A percentile compares a stretch with the other conserved stretches of the same genome.
phyloP scores from a whole-genome alignment of 1,284 basidiomycete species.

The Ceratobasidium sp. region DNA sequence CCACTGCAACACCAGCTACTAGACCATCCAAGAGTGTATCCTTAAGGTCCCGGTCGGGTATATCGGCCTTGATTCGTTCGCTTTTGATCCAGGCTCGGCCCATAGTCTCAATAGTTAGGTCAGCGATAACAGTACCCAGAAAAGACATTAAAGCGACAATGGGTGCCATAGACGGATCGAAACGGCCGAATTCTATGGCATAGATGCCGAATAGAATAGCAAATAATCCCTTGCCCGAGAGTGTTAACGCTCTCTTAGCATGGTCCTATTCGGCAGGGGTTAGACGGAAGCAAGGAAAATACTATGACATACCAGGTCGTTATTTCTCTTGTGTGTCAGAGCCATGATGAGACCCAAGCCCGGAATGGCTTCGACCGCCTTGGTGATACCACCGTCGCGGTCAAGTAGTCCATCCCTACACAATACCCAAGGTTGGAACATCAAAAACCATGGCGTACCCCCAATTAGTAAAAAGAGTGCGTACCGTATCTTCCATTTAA shows the following conservation, averaged over 20 bases:
- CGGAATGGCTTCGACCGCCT: conserved; percentile 25
- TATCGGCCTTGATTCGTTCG: conserved; percentile 18
- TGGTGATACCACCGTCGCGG: conserved; percentile 26
- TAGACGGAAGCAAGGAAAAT: background rate
- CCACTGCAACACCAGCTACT: conserved; percentile 19
- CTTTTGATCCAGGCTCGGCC: conserved; percentile 17
- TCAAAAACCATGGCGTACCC: background rate
- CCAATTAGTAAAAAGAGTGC: background rate
- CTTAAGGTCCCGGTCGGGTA: conserved; percentile 3
- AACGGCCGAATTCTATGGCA: conserved; percentile 1
- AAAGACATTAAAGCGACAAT: conserved; percentile 7
- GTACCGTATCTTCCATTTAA: conserved; percentile 22
- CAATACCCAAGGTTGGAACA: background rate
- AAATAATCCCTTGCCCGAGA: conserved; percentile 31
- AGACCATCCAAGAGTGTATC: conserved; percentile 27
- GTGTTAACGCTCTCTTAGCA: conserved; percentile 20
- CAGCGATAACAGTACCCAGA: conserved; percentile 29
- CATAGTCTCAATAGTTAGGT: conserved; percentile 13
- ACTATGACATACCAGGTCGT: background rate
- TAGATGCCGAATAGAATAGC: conserved; percentile 18
- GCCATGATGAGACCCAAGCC: conserved; percentile 19
- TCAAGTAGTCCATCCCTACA: conserved; percentile 16
- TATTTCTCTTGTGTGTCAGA: conserved; percentile 7
- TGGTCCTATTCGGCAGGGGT: conserved; percentile 18
- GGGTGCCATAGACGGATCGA: background rate